Conservation (phyloP, 1,284 basidiomycete species). For the Tilletiaria anomala region DNA sequence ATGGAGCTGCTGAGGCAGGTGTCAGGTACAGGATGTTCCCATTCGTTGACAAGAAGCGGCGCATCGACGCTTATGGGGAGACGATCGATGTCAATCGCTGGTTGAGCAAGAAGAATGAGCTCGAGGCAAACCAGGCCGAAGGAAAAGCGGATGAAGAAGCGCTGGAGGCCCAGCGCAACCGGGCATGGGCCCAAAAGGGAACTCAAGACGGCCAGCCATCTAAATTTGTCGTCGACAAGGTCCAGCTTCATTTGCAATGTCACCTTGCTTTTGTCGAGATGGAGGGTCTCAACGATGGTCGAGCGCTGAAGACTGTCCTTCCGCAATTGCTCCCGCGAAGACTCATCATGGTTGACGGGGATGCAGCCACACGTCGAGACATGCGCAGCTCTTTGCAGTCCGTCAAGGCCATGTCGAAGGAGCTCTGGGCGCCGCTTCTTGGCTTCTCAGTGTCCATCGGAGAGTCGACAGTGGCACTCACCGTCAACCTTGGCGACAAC, state of each 20-base stretch:
- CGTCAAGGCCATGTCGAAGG: conserved; percentile 56
- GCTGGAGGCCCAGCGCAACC: conserved; percentile 57
- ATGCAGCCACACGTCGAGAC: conserved; percentile 9
- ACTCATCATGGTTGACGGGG: conserved; percentile 31
- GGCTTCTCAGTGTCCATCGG: conserved; percentile 74
- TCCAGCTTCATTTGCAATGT: conserved; percentile 66
- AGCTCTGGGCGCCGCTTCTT: conserved; percentile 63
- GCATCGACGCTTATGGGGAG: conserved; percentile 91
- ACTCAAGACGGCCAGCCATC: conserved; percentile 88
- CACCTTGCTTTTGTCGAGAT: conserved; percentile 80
- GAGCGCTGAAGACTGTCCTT: conserved; percentile 89
- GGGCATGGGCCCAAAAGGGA: too few species aligned
- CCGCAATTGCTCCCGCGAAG: conserved; percentile 81
- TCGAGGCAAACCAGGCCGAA: conserved; percentile 1
- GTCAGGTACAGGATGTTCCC: conserved; percentile 93
- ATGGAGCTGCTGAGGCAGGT: conserved; percentile 41
- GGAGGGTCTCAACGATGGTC: conserved; percentile 87
- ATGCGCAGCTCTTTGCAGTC: conserved; percentile 10
- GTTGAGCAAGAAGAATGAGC: conserved; percentile 17
- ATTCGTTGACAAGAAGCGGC: conserved; percentile 76
- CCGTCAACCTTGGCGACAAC: conserved; percentile 80
- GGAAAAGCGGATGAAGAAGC: conserved; percentile 3
- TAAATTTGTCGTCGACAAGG: conserved; percentile 65
- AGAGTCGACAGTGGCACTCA: conserved; percentile 85
- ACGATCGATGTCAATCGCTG: conserved; percentile 66